Conservation (phyloP, 1,284 basidiomycete genomes). For the Crucibulum cyathiforme region DNA sequence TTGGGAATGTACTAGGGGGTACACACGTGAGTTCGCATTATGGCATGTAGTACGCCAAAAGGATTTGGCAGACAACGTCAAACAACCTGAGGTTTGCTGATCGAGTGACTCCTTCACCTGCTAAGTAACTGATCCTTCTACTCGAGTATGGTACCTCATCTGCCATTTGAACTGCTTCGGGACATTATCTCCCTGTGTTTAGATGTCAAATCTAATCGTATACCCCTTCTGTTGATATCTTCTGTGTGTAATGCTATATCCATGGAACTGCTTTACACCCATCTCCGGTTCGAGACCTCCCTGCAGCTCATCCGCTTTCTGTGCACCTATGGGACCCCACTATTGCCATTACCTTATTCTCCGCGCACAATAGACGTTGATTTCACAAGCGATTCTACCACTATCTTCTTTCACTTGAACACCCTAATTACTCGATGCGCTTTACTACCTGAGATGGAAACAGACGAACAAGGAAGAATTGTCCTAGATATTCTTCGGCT, state of each 20-base stretch:
- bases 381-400: conserved; percentile 1
- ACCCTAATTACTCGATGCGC: conserved; percentile 4
- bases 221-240: conserved; percentile 6
- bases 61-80: too few relatives aligned
- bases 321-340: background rate
- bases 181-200: conserved; percentile 10
- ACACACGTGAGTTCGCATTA: too few relatives aligned
- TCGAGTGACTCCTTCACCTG: too few relatives aligned
- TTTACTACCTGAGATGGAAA: conserved; percentile 6
- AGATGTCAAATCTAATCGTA: background rate
- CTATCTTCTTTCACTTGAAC: conserved; percentile 4
- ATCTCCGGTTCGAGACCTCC: conserved; percentile 14
- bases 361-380: conserved; percentile 19
- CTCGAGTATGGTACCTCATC: background rate
- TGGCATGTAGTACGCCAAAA: too few relatives aligned
- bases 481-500: conserved; percentile 43
- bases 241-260: conserved; percentile 11
- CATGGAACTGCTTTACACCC: conserved; percentile 11
- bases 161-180: conserved; percentile 2
- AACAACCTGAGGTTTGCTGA: too few relatives aligned
- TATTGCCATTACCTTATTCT: conserved; percentile 3
- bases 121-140: background rate
- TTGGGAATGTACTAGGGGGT: too few relatives aligned
- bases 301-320: conserved; percentile 9
- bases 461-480: conserved; percentile 26